These are phyloP conservation scores for Mortierella sp. DNA, from an alignment of 371 early-diverging fungal genomes.

Conservation along the genomic window DNA sequence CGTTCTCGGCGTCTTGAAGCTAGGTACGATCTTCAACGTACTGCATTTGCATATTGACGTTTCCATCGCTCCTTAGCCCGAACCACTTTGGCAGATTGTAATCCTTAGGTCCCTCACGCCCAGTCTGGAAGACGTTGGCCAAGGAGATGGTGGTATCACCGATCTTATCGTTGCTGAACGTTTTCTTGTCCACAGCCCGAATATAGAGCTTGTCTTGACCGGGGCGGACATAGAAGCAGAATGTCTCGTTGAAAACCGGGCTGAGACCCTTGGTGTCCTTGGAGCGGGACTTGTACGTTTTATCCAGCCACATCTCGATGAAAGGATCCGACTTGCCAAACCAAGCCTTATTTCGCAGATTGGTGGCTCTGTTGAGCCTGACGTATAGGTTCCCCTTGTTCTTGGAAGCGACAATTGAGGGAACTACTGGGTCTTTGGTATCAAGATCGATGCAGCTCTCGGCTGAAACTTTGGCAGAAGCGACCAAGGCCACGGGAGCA, in stretches of 20 bases:
- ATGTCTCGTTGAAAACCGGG: constrained; percentile 24
- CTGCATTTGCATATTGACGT: constrained; percentile 24
- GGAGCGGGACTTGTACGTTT: constrained; percentile 34
- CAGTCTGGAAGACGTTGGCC: constrained; percentile 29
- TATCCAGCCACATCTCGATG: constrained; percentile 52
- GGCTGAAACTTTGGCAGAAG: constrained; percentile 13
- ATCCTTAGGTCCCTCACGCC: constrained; percentile 41
- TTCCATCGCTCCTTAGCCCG: constrained; percentile 21
- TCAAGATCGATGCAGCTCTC: constrained; percentile 16
- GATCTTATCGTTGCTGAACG: constrained; percentile 57
- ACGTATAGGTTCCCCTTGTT: constrained; percentile 50
- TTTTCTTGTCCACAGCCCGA: constrained; percentile 58
- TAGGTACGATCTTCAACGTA: constrained; percentile 18
- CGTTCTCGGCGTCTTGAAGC: too few relatives aligned
- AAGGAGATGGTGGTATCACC: constrained; percentile 57
- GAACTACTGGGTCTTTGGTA: neutral
- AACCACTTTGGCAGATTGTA: constrained; percentile 37
- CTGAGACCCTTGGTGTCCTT: constrained; percentile 28
- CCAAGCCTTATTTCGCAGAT: constrained; percentile 9
- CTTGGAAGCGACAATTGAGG: constrained; percentile 24
- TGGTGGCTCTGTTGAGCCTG: constrained; percentile 39
- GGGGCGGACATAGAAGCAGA: constrained; percentile 34
- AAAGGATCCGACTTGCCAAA: constrained; percentile 34
- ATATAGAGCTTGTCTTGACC: constrained; percentile 55
- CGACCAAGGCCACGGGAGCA: neutral